Evolutionary conservation across 257 asterid species (phyloP), one percentile per base, ranked within the genome.

Genomic region (Solanum habrochaites): DNA sequence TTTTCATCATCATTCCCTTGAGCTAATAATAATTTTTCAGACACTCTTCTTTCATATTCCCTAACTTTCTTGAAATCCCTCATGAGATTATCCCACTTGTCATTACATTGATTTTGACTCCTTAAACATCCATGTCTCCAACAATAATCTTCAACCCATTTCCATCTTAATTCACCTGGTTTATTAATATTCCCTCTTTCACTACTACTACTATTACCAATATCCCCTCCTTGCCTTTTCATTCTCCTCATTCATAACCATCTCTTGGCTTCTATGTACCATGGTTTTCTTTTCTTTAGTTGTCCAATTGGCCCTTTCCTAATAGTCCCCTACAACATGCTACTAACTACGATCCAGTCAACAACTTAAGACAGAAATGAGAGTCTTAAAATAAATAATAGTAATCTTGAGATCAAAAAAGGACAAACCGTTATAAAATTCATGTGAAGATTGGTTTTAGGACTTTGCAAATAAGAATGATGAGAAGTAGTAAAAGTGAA

Each of bases 221-320:
- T 37, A 40, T 92, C 95, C 25, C 90, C 94, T 75, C 90, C 94
- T 75, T 81, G 82, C 90, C 95, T 90, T 91, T 89, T 94, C 96
- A 92, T 89, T 85, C 98, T 90, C 83, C 99, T 89, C n/a, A n/a
- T 88, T 94, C 98, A 64, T 94, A 97, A 88, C 99, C 98, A 94
- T 95, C 43, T 94, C 91, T 97, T 97, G 4, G 99, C 99, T 83
- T 95, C 94, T 11, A 97, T 95, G 91, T 6, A 94, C 90, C 98
- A 95, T 92, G 1, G 99, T 97, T 78, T n/a, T n/a, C n/a, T n/a
- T n/a, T n/a, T 97, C 99, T 62, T 95, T 92, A 7, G 94, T 88
- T 39, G 93, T 95, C 99, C 99, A 97, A 94, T 95, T 97, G n/a
- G n/a, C 82, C 99, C 99, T 89, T 94, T 95, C 60, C 98, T 91